Evolutionary conservation across 1,139 yeast species (phyloP).

Genomic region (Pichia sp.): DNA sequence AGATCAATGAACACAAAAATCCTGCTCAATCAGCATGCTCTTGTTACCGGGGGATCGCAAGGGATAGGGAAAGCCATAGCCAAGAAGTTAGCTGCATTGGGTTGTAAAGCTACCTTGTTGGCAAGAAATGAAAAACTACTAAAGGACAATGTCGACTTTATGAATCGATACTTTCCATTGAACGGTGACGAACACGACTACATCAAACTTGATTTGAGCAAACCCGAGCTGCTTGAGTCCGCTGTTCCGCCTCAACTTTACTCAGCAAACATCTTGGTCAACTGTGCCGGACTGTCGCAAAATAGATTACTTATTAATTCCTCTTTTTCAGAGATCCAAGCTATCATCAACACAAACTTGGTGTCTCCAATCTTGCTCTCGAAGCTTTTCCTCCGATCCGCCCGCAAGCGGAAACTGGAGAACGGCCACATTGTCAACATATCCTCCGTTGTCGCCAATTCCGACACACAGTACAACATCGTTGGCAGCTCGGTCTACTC

Average conservation of each 20-base stretch:
- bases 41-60: conserved; percentile 80
- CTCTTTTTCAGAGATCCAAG: conserved; percentile 35
- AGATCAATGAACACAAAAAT: background rate
- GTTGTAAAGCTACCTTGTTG: conserved; percentile 55
- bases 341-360: conserved; percentile 55
- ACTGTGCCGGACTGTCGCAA: conserved; percentile 80
- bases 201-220: conserved; percentile 46
- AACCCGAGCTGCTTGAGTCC: conserved; percentile 17
- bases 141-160: conserved; percentile 27
- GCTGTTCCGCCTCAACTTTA: background rate
- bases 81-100: conserved; percentile 45
- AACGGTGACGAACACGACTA: conserved; percentile 35
- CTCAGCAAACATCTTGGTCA: conserved; percentile 46
- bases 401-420: background rate
- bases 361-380: conserved; percentile 57
- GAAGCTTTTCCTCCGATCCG: conserved; percentile 37
- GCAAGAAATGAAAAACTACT: conserved; percentile 46
- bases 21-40: conserved; percentile 31
- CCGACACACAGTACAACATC: conserved; percentile 25
- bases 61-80: conserved; percentile 78
- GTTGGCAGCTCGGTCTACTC: conserved; percentile 72
- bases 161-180: conserved; percentile 30
- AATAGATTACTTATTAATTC: conserved; percentile 46
- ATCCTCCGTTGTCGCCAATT: conserved; percentile 58
- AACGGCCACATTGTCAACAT: conserved; percentile 46